These are phyloP conservation scores for Saturnispora mendoncae DNA, from an alignment of 805 yeast genomes.

Conservation along the genomic window DNA sequence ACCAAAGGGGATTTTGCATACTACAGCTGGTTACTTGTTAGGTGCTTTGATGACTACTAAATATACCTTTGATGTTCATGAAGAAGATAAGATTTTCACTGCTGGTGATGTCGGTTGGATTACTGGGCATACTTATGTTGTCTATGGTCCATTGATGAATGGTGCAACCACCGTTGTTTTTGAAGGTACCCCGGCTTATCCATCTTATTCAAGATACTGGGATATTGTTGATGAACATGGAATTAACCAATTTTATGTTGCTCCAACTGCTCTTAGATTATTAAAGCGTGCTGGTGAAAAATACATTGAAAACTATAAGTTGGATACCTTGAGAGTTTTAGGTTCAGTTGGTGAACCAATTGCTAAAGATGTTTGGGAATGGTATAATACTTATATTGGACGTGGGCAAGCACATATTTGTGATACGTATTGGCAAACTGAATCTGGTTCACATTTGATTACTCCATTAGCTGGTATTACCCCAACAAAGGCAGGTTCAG, in stretches of 20 bases:
- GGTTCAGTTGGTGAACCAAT: conserved; percentile 87
- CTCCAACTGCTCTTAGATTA: conserved; percentile 75
- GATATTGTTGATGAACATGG: conserved; percentile 61
- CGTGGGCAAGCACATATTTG: conserved; percentile 60
- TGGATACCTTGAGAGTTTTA: conserved; percentile 55
- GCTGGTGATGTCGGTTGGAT: conserved; percentile 93
- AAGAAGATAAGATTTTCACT: conserved; percentile 67
- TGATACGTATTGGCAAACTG: conserved; percentile 89
- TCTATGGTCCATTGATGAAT: conserved; percentile 68
- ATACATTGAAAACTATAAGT: conserved; percentile 51
- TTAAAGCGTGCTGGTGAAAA: conserved; percentile 66
- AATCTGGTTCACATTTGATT: conserved; percentile 72
- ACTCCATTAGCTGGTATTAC: conserved; percentile 70
- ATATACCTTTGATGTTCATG: conserved; percentile 68
- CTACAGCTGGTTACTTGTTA: conserved; percentile 71
- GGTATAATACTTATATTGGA: conserved; percentile 71
- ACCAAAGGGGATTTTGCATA: conserved; percentile 80
- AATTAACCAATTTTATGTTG: conserved; percentile 74
- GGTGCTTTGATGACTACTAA: conserved; percentile 68
- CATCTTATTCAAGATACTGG: conserved; percentile 74
- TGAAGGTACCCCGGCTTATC: conserved; percentile 85
- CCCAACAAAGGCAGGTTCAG: conserved; percentile 80
- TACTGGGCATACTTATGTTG: conserved; percentile 78
- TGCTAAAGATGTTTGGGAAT: conserved; percentile 80
- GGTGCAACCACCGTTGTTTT: conserved; percentile 77